Evolutionary conservation across 129 eudicot genomes (phyloP).

Genomic region (Flaveria bidentis): DNA sequence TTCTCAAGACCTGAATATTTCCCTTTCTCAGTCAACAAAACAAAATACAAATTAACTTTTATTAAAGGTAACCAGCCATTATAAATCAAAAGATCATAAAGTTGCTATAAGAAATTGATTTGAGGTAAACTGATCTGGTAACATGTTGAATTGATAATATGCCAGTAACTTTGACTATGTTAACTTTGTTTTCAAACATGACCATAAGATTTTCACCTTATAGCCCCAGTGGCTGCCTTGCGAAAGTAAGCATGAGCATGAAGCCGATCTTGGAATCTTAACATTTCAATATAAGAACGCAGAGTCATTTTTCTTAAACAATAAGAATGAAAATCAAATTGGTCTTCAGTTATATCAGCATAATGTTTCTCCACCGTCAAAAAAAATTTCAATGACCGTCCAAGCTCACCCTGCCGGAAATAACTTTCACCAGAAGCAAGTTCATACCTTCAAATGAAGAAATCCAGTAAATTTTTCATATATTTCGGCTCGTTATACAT

Average conservation of each 20-base stretch:
- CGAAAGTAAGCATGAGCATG: slow-evolving; percentile 84
- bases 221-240: slow-evolving; percentile 92
- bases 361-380: slow-evolving; percentile 96
- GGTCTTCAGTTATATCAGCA: slow-evolving; percentile 96
- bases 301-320: slow-evolving; percentile 99
- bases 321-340: slow-evolving; percentile 95
- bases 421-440: slow-evolving; percentile 98
- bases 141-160: not conserved
- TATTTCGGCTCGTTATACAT: not conserved
- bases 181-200: not conserved
- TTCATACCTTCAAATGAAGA: slow-evolving; percentile 68
- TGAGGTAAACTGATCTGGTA: not conserved
- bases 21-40: not conserved
- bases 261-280: slow-evolving; percentile 89
- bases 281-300: slow-evolving; percentile 90
- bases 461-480: slow-evolving; percentile 1
- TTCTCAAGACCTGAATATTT: not conserved
- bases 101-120: not conserved
- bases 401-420: slow-evolving; percentile 94
- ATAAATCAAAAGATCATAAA: not conserved
- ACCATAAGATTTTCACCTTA: slow-evolving; percentile 45
- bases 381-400: slow-evolving; percentile 88
- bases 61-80: not conserved
- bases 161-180: not conserved
- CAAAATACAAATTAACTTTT: not conserved